Evolutionary conservation across 345 rosid species (phyloP), one percentile per base, ranked within the genome.

Genomic region (Alliaria petiolata): DNA sequence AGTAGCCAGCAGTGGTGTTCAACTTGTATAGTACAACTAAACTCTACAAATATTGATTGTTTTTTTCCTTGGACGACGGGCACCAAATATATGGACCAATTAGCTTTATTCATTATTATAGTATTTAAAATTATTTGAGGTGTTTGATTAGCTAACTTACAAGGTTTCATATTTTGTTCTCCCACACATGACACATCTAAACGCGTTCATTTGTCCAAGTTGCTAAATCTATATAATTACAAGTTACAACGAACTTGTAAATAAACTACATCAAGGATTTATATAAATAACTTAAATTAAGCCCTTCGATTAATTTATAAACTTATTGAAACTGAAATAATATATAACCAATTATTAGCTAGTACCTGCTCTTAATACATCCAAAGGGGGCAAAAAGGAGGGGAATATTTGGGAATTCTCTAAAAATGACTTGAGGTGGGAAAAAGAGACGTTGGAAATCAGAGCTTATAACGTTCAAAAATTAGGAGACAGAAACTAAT

Each of bases 361-460:
- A 38, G 8, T 42, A 40, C 7, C 12, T n/a, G 16, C 38, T 35
- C 34, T n/a, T 25, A 52, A 36, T 72, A 57, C 9, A 8, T 44
- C 17, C 47, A 67, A 22, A 47, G 28, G 15, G 12, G 39, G 4
- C 8, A n/a, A 66, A 49, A 74, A 66, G 53, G 28, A 49, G 1
- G 1, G 13, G 54, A 60, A 75, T 43, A 75, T 67, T 3, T 75
- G 17, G 68, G 69, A 75, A 33, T 8, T 40, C 8, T 22, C 22
- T 13, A 67, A 34, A 45, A 58, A 10, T 43, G 36, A 47, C 61
- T 74, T 62, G 54, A 43, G 11, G 20, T 44, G 16, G 15, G 15
- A 30, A 52, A 74, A 67, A 68, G 64, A 75, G 79, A 75, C 79
- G 79, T 68, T 75, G 51, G 63, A 61, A 52, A 60, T 3, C 13